Conservation (phyloP, 2,329 filamentous ascomycete genomes). For the Talaromyces sp. region DNA sequence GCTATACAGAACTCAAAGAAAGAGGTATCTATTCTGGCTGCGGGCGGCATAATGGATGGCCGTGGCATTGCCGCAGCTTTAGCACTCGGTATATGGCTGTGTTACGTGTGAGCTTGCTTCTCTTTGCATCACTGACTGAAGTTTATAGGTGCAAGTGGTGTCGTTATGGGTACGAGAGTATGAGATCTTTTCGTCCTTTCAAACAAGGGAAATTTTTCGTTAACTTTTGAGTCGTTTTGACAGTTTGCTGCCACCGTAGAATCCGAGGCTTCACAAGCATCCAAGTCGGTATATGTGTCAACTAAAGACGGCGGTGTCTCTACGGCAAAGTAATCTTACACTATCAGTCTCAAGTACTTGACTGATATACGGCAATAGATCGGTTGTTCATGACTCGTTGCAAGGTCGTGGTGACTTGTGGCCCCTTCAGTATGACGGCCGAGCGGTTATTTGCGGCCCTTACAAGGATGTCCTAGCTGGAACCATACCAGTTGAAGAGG, state of each 20-base stretch:
- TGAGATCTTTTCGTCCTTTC: neutral
- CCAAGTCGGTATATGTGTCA: slow-evolving; percentile 39
- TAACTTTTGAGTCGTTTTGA: slow-evolving; percentile 11
- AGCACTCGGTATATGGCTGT: slow-evolving; percentile 42
- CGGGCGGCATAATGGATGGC: slow-evolving; percentile 57
- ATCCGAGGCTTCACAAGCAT: slow-evolving; percentile 37
- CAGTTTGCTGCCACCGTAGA: slow-evolving; percentile 44
- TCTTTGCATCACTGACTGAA: neutral
- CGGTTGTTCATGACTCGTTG: neutral
- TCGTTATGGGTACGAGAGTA: slow-evolving; percentile 41
- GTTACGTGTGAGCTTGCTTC: neutral
- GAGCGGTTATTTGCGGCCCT: slow-evolving; percentile 1
- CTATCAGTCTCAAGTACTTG: no score
- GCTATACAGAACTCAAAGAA: slow-evolving; percentile 31
- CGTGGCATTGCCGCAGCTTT: slow-evolving; percentile 53
- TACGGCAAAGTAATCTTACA: slow-evolving; percentile 40
- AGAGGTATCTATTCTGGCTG: slow-evolving; percentile 46
- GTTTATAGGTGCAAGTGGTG: slow-evolving; percentile 17
- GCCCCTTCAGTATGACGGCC: neutral
- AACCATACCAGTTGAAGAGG: neutral
- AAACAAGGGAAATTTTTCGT: neutral
- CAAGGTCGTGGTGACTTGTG: neutral
- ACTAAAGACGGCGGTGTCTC: slow-evolving; percentile 41
- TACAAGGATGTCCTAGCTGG: neutral
- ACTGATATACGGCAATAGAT: neutral